Percentiles rank a stretch among this genome's conserved stretches.
Conservation (phyloP, 306 rosid species). For the Gleditsia sinensis region DNA sequence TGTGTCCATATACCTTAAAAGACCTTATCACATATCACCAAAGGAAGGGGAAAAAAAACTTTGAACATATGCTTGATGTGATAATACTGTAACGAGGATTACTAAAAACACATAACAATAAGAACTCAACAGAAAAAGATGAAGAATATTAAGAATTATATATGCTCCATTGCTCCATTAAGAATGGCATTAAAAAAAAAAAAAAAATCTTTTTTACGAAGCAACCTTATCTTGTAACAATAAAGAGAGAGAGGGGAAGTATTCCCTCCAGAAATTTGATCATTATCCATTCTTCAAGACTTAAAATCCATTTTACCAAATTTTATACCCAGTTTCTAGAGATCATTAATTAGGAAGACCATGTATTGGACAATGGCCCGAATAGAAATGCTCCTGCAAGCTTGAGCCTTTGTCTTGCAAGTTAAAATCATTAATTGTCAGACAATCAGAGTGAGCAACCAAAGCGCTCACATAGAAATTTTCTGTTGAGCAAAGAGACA, state of each 20-base stretch:
- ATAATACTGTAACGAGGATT: background rate
- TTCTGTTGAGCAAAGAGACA: background rate
- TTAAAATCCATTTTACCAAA: background rate
- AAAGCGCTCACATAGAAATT: background rate
- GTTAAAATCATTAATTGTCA: background rate
- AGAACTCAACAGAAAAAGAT: background rate
- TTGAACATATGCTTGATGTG: background rate
- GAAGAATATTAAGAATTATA: background rate
- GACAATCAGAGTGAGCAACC: background rate
- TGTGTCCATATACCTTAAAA: no score
- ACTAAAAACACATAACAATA: background rate
- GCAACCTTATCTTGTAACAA: background rate
- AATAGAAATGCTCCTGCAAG: background rate
- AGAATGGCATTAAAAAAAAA: background rate
- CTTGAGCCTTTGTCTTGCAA: background rate
- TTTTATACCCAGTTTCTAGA: background rate
- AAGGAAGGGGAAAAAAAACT: no score
- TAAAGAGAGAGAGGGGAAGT: background rate
- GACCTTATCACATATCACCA: background rate
- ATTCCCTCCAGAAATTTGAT: background rate
- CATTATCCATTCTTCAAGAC: background rate
- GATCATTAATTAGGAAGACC: background rate
- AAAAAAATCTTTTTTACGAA: background rate
- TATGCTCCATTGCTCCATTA: background rate
- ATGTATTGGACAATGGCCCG: background rate